A percentile compares a stretch with the other conserved stretches of the same genome.
Evolutionary conservation across 2,329 filamentous ascomycete genomes (phyloP).

Genomic region (Ceratocystis colombiana): DNA sequence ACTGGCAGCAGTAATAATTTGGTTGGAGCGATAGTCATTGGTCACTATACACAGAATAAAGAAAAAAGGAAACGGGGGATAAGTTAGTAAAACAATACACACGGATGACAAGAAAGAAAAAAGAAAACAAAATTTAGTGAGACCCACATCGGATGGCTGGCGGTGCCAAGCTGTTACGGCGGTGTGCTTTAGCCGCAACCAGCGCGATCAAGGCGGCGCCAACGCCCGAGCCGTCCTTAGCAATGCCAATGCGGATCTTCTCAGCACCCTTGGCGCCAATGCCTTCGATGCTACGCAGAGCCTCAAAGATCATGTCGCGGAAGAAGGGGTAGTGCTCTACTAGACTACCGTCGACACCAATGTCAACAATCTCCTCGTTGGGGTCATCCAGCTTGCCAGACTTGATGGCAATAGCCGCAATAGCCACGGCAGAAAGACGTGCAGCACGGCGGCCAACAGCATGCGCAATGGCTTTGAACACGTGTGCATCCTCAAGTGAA

Average conservation of each 20-base stretch:
- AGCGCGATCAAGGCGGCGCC: conserved; percentile 70
- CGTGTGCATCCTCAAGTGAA: conserved; percentile 73
- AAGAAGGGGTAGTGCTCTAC: conserved; percentile 96
- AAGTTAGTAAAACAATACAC: not conserved
- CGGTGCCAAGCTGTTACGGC: conserved; percentile 23
- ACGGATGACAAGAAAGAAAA: not conserved
- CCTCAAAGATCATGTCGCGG: conserved; percentile 76
- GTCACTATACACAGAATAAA: conserved; percentile 28
- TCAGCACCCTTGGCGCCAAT: conserved; percentile 71
- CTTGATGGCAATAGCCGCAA: conserved; percentile 73
- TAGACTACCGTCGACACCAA: conserved; percentile 88
- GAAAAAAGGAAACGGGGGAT: not conserved
- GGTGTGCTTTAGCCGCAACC: conserved; percentile 51
- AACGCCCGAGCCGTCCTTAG: conserved; percentile 93
- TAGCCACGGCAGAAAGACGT: conserved; percentile 74
- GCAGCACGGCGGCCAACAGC: conserved; percentile 84
- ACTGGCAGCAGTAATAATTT: conserved; percentile 32
- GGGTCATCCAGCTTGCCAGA: conserved; percentile 58
- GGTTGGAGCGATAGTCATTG: conserved; percentile 31
- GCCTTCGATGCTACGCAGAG: conserved; percentile 62
- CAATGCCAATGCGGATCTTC: conserved; percentile 86
- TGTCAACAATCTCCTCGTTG: conserved; percentile 64
- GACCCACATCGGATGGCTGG: conserved; percentile 21
- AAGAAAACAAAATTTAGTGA: conserved; percentile 9
- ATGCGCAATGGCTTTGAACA: conserved; percentile 71